Conservation (phyloP, 495 filamentous ascomycete genomes). For the Xylaria sp. region DNA sequence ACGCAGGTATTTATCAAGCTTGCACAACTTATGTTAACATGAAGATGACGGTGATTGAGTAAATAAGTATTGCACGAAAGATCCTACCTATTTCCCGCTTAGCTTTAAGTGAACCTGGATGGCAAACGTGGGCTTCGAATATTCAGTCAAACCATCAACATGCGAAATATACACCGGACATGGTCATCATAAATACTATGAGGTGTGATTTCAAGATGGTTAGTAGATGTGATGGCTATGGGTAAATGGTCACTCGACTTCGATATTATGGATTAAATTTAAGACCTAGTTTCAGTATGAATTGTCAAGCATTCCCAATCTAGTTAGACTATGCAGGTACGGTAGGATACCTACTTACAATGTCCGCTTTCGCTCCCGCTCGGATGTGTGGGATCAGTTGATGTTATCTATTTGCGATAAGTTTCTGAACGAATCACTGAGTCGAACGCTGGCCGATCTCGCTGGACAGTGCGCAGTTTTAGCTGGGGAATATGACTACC, state of each 20-base stretch:
- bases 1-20: too few relatives aligned
- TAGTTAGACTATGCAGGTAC: constrained; percentile 15
- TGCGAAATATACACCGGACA: not conserved
- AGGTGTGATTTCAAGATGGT: too few relatives aligned
- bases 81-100: not conserved
- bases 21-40: not conserved
- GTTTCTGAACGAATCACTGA: not conserved
- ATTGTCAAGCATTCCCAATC: not conserved
- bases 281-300: not conserved
- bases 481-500: not conserved
- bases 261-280: too few relatives aligned
- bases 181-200: too few relatives aligned
- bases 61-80: not conserved
- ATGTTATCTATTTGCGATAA: not conserved
- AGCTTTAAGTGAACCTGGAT: too few relatives aligned
- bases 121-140: not conserved
- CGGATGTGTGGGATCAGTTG: not conserved
- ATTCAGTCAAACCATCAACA: not conserved
- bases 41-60: not conserved
- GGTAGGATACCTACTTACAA: not conserved
- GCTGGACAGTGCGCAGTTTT: not conserved
- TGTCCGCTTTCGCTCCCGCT: not conserved
- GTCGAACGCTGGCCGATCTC: not conserved
- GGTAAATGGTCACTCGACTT: too few relatives aligned
- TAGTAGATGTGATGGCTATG: too few relatives aligned